Conservation (phyloP, 2,329 filamentous ascomycete species). For the Microcyclospora pomicola region DNA sequence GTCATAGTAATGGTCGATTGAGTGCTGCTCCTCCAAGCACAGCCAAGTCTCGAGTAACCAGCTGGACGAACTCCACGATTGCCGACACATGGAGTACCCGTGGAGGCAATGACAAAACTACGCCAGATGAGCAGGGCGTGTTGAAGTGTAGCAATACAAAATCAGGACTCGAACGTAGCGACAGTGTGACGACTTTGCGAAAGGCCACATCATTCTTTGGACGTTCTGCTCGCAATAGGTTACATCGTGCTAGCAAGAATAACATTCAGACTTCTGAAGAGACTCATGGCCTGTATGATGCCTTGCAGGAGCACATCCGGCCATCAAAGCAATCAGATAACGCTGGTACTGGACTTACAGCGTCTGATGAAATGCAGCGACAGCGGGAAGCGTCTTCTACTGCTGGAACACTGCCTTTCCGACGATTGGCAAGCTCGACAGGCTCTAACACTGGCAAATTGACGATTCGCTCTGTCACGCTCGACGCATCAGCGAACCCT, state of each 20-base stretch:
- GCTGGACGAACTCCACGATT: conserved; percentile 53
- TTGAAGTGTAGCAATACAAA: conserved; percentile 8
- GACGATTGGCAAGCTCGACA: conserved; percentile 3
- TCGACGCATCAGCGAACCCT: conserved; percentile 8
- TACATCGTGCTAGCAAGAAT: conserved; percentile 16
- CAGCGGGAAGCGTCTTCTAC: conserved; percentile 2
- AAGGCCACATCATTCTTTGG: conserved; percentile 20
- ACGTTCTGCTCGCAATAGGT: conserved; percentile 14
- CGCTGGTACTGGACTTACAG: neutral
- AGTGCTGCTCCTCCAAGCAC: conserved; percentile 31
- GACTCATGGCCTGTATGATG: conserved; percentile 48
- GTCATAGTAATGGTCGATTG: conserved; percentile 26
- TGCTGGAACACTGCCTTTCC: conserved; percentile 11
- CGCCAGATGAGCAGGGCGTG: conserved; percentile 3
- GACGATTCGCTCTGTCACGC: conserved; percentile 16
- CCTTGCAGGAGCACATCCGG: conserved; percentile 40
- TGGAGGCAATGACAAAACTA: neutral
- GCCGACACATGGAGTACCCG: conserved; percentile 39
- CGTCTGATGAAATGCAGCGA: conserved; percentile 1
- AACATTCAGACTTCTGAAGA: conserved; percentile 29
- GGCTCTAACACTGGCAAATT: neutral
- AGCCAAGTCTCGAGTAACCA: conserved; percentile 54
- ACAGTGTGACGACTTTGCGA: conserved; percentile 8
- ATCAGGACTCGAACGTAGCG: neutral
- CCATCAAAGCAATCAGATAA: conserved; percentile 14